These are phyloP conservation scores for Alternaria tenuissima DNA, from an alignment of 2,329 filamentous ascomycete species.

Conservation along the genomic window DNA sequence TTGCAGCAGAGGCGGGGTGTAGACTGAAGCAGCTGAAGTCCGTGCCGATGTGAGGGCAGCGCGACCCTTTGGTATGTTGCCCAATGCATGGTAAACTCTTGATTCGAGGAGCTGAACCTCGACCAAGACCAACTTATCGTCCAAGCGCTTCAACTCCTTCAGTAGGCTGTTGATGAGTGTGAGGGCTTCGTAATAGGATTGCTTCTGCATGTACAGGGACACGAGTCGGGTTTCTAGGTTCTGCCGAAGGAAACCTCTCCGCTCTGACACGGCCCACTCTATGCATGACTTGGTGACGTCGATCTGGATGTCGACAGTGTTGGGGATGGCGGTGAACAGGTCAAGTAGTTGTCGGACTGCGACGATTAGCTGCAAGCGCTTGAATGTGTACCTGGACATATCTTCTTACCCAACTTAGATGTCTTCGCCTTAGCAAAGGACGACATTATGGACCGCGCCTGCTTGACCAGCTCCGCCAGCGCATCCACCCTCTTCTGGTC, in stretches of 20 bases:
- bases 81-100: slow-evolving; percentile 94
- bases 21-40: slow-evolving; percentile 95
- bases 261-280: slow-evolving; percentile 96
- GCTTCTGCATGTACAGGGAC: slow-evolving; percentile 93
- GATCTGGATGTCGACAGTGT: slow-evolving; percentile 94
- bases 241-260: slow-evolving; percentile 94
- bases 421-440: slow-evolving; percentile 99
- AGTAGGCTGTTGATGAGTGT: slow-evolving; percentile 96
- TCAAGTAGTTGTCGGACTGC: slow-evolving; percentile 95
- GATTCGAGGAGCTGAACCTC: slow-evolving; percentile 98
- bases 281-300: slow-evolving; percentile 98
- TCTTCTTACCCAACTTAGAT: slow-evolving; percentile 84
- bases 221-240: slow-evolving; percentile 97
- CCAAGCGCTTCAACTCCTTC: slow-evolving; percentile 94
- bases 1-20: slow-evolving; percentile 93
- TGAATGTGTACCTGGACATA: too few relatives aligned
- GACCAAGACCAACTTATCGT: slow-evolving; percentile 97
- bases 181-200: slow-evolving; percentile 95
- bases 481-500: slow-evolving; percentile 85
- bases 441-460: slow-evolving; percentile 88
- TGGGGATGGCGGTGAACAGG: slow-evolving; percentile 90
- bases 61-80: slow-evolving; percentile 94
- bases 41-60: slow-evolving; percentile 93
- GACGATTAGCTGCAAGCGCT: slow-evolving; percentile 11
- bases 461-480: slow-evolving; percentile 87